Evolutionary conservation across 768 basidiomycete species (phyloP).

Genomic region (Agaricus sinodeliciosus): DNA sequence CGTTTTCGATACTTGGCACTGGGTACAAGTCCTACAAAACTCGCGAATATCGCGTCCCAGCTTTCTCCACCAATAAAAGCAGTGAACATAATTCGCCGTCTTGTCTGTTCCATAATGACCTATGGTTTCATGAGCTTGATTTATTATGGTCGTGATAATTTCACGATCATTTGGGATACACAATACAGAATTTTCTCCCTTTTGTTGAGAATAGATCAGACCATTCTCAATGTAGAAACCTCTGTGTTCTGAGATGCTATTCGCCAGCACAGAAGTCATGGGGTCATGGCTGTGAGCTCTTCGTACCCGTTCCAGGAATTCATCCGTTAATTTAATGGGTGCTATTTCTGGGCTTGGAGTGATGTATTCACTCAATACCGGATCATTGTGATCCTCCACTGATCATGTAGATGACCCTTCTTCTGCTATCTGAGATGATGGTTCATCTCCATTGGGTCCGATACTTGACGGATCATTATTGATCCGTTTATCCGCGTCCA

Average conservation of each 20-base stretch:
- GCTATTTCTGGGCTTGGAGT: no score
- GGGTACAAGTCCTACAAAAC: constrained; percentile 19
- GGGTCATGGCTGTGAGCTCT: no score
- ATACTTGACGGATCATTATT: no score
- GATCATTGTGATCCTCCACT: no score
- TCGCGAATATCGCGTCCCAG: constrained; percentile 14
- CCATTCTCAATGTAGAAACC: constrained; percentile 6
- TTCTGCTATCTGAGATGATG: constrained; percentile 4
- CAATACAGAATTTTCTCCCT: constrained; percentile 6
- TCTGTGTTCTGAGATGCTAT: not conserved
- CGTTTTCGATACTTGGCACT: constrained; percentile 19
- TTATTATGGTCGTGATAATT: constrained; percentile 12
- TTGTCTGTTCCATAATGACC: constrained; percentile 25
- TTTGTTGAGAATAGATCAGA: constrained; percentile 5
- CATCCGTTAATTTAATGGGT: no score
- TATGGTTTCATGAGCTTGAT: constrained; percentile 21
- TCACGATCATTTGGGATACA: constrained; percentile 16
- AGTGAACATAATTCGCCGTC: constrained; percentile 23
- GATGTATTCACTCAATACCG: no score
- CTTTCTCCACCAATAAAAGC: constrained; percentile 28
- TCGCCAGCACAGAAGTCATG: no score
- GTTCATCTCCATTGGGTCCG: not conserved
- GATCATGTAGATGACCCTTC: not conserved
- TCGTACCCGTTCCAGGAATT: no score
- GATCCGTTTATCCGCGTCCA: constrained; percentile 13